Evolutionary conservation across 164 flowering plant species (phyloP).

Genomic region (Chimonanthus salicifolius): DNA sequence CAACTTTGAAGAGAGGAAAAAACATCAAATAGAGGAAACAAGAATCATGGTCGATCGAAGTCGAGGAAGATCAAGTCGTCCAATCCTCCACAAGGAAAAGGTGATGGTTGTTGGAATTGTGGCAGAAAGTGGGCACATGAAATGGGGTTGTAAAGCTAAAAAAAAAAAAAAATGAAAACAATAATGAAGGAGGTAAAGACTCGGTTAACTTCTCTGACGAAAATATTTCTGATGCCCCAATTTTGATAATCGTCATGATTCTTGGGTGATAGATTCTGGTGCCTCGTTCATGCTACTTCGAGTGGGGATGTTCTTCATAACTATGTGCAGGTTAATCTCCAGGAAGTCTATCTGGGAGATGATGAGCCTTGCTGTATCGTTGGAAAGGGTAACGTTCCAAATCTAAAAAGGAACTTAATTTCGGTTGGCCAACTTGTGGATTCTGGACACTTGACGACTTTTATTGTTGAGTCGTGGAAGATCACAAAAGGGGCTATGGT

Average conservation of each 20-base stretch:
- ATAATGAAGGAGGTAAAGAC: no score
- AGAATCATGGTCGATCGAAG: not conserved
- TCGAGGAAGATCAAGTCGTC: not conserved
- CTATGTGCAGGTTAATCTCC: slow-evolving; percentile 1
- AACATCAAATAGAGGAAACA: not conserved
- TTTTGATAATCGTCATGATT: not conserved
- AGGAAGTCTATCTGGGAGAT: slow-evolving; percentile 4
- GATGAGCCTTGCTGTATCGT: slow-evolving; percentile 3
- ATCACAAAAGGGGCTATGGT: not conserved
- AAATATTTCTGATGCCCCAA: not conserved
- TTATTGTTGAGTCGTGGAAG: not conserved
- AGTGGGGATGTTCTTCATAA: not conserved
- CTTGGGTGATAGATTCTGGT: slow-evolving; percentile 10
- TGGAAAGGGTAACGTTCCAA: not conserved
- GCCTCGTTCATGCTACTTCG: slow-evolving; percentile 12
- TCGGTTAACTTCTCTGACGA: no score
- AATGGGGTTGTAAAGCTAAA: no score
- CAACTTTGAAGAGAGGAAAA: not conserved
- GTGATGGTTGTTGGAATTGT: slow-evolving; percentile 5
- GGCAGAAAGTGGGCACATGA: no score
- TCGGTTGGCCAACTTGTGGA: not conserved
- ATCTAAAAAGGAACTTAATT: slow-evolving; percentile 1
- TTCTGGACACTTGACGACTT: not conserved
- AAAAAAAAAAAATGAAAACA: no score
- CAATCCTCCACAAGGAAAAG: not conserved